These are phyloP conservation scores for Diaporthe longicolla DNA, from an alignment of 2,329 filamentous ascomycete species.

Conservation along the genomic window DNA sequence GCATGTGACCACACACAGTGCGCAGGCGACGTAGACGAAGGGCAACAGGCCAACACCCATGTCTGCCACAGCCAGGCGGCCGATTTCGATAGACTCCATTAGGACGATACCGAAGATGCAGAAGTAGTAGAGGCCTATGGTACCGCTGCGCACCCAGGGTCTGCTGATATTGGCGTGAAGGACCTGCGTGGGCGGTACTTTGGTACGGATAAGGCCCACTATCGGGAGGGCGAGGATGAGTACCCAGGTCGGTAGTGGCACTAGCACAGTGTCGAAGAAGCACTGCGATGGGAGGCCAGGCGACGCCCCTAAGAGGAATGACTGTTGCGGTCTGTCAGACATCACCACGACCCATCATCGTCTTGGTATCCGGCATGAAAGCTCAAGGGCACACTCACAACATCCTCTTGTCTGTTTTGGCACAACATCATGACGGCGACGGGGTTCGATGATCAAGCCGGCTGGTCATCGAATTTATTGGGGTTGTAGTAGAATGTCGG, in stretches of 20 bases:
- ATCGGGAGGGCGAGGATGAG: conserved; percentile 40
- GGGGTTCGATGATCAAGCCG: neutral
- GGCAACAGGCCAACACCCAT: conserved; percentile 46
- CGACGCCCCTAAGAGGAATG: conserved; percentile 12
- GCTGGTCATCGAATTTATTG: neutral
- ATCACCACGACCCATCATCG: no score
- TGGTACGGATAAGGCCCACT: conserved; percentile 2
- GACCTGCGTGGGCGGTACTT: conserved; percentile 41
- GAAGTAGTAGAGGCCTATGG: conserved; percentile 47
- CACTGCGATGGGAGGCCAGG: conserved; percentile 47
- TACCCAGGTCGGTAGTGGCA: conserved; percentile 47
- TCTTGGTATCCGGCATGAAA: neutral
- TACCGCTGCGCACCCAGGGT: conserved; percentile 44
- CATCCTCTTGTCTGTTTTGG: conserved; percentile 18
- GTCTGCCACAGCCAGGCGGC: conserved; percentile 41
- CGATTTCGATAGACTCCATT: conserved; percentile 48
- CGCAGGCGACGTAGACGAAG: conserved; percentile 46
- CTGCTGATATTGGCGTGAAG: conserved; percentile 39
- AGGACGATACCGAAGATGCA: conserved; percentile 44
- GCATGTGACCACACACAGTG: conserved; percentile 41
- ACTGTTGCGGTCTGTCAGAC: neutral
- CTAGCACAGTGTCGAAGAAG: conserved; percentile 48
- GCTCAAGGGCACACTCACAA: neutral
- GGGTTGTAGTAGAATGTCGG: neutral
- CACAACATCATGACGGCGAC: conserved; percentile 11